Conservation (phyloP, 345 rosid species). For the Eucalyptus curtisii region DNA sequence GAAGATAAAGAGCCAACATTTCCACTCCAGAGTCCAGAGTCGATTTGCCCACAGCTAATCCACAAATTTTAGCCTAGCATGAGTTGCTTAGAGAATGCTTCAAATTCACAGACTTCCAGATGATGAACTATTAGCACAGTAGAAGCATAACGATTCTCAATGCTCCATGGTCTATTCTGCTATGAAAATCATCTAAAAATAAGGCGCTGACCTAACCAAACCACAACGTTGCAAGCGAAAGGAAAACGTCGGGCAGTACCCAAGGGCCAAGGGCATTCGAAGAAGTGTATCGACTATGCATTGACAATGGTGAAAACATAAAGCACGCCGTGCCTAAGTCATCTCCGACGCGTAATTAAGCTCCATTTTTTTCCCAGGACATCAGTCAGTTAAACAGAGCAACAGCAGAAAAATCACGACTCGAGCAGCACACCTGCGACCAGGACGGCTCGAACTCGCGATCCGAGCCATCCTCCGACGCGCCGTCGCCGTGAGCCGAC, state of each 20-base stretch:
- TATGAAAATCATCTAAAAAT: neutral
- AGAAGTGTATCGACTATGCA: neutral
- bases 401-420: neutral
- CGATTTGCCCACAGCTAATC: neutral
- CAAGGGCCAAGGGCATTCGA: neutral
- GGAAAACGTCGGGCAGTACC: neutral
- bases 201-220: neutral
- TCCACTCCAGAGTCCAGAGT: neutral
- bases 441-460: conserved; percentile 7
- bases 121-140: neutral
- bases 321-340: neutral
- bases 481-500: neutral
- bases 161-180: neutral
- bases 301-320: neutral
- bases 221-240: neutral
- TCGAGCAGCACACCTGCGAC: conserved; percentile 12
- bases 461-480: conserved; percentile 28
- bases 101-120: neutral
- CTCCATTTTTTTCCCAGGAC: neutral
- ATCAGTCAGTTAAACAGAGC: neutral
- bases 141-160: neutral
- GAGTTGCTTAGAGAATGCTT: neutral
- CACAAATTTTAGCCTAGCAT: neutral
- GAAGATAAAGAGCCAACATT: neutral
- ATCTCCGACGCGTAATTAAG: neutral